Base-by-base conservation (phyloP, 2,329 filamentous ascomycete genomes). In the Epichloe gansuensis region DNA sequence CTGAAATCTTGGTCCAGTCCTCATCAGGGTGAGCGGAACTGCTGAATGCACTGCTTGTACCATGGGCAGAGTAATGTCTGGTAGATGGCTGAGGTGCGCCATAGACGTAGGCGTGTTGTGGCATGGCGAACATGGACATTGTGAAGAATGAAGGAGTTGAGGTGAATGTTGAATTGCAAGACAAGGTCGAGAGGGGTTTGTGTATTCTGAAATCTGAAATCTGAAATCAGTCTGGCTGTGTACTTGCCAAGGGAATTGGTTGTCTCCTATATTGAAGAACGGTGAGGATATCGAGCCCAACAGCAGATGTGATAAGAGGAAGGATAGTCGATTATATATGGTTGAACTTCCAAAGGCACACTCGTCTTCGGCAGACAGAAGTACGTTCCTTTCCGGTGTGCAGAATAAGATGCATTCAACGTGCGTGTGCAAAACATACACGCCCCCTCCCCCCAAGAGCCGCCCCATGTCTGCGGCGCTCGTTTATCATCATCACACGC, bases 1-100 rank as follows among this genome's bases (percentile, higher is more conserved):
- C 91, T 54, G 91, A 95, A 68, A 97, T 95, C 81, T 96, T 95
- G 66, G 91, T 96, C 91, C 91, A 97, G 74, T 97, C 91, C 73
- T 97, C 91, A 65, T 96, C 91, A 52, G 91, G 88, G 69, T 95
- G 94, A 62, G 91, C 91, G 58, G 89, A 94, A 63, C 86, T 86
- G 72, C 88, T 94, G 76, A 95, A 95, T 61, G 91, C 91, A 72
- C 89, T 95, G 74, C 89, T 95, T 56, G 88, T 94, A 67, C 84
- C 85, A 65, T 89, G 83, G 58, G 74, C 78, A 42, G 81, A 76
- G 62, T 85, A 84, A 65, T 88, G 84, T 67, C 85, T 81, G 50
- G 83, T 76, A 52, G 74, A 51, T 23, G 57, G 53, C n/a, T 57
- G 45, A 17, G 39, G 48, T 47, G 61, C 57, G 52, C 60, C 58